A percentile compares a stretch with the other conserved stretches of the same genome.
These are phyloP conservation scores for Chlamydomonas reinhardtii DNA, from an alignment of 163 green algal genomes.

Conservation along the genomic window DNA sequence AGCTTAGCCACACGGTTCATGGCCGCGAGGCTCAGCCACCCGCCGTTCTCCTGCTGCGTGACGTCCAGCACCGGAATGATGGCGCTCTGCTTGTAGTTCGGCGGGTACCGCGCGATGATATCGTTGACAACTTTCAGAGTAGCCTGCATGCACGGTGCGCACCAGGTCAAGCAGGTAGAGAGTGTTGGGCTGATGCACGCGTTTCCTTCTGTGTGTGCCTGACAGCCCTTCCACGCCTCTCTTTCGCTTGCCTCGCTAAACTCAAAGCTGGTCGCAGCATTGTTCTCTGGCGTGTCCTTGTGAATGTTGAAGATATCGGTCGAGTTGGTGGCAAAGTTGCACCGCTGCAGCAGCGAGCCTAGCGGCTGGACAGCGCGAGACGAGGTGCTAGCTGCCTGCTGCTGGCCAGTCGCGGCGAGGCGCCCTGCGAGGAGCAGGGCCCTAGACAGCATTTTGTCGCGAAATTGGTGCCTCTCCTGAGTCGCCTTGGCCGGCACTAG, in stretches of 20 bases:
- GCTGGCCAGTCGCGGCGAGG: slow-evolving; percentile 14
- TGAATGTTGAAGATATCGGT: slow-evolving; percentile 95
- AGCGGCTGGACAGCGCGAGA: slow-evolving; percentile 27
- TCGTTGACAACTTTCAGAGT: slow-evolving; percentile 74
- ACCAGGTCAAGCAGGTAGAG: not conserved
- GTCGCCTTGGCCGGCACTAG: no score
- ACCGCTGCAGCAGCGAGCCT: slow-evolving; percentile 19
- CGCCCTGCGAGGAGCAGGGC: slow-evolving; percentile 43
- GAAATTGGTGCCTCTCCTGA: not conserved
- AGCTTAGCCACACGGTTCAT: slow-evolving; percentile 94
- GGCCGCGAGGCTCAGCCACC: slow-evolving; percentile 90
- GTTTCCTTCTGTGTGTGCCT: no score
- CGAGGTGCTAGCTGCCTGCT: not conserved
- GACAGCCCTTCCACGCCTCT: no score
- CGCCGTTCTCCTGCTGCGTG: slow-evolving; percentile 97
- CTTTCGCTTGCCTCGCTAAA: slow-evolving; percentile 76
- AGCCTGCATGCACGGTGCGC: slow-evolving; percentile 25
- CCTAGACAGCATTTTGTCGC: slow-evolving; percentile 36
- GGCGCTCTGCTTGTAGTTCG: slow-evolving; percentile 96
- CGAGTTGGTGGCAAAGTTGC: slow-evolving; percentile 85
- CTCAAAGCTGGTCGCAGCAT: slow-evolving; percentile 86
- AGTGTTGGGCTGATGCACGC: slow-evolving; percentile 1
- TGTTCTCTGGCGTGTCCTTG: slow-evolving; percentile 85
- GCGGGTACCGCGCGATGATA: slow-evolving; percentile 90
- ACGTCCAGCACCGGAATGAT: slow-evolving; percentile 97